Percentiles rank a stretch among this genome's conserved stretches.
Evolutionary conservation across 441 rosid genomes (phyloP).

Genomic region (Pelargonium australe): DNA sequence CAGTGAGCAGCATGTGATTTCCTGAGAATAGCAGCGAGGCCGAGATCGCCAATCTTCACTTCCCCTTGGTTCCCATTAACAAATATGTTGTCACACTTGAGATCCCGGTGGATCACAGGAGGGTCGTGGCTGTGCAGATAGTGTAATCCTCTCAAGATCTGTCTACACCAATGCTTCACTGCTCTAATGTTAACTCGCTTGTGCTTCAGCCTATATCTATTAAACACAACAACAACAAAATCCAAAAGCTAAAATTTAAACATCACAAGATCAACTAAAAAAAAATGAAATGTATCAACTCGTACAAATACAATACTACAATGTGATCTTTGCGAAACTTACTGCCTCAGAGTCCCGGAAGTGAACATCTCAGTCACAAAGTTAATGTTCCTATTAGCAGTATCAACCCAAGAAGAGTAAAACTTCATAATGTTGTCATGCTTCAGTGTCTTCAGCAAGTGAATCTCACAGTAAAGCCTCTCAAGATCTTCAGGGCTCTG

Average conservation of each 20-base stretch:
- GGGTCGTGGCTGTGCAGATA: slow-evolving; percentile 88
- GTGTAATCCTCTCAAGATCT: slow-evolving; percentile 73
- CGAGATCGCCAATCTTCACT: slow-evolving; percentile 82
- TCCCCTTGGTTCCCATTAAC: slow-evolving; percentile 95
- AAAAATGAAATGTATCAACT: neutral
- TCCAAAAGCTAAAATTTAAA: neutral
- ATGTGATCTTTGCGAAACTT: slow-evolving; percentile 18
- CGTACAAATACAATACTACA: too few species aligned
- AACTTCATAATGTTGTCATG: slow-evolving; percentile 91
- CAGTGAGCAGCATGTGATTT: slow-evolving; percentile 83
- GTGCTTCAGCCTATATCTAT: slow-evolving; percentile 79
- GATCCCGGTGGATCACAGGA: slow-evolving; percentile 95
- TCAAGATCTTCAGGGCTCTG: slow-evolving; percentile 90
- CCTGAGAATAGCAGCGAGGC: slow-evolving; percentile 78
- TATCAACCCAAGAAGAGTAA: slow-evolving; percentile 88
- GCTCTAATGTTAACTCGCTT: slow-evolving; percentile 86
- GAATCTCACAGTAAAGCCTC: slow-evolving; percentile 87
- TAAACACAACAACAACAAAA: neutral
- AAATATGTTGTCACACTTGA: slow-evolving; percentile 93
- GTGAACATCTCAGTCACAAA: slow-evolving; percentile 95
- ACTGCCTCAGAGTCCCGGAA: slow-evolving; percentile 97
- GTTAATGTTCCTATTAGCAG: slow-evolving; percentile 71
- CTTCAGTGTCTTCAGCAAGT: slow-evolving; percentile 82
- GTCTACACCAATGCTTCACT: slow-evolving; percentile 96
- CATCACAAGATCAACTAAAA: slow-evolving; percentile 10